Percentiles rank a stretch among this genome's conserved stretches.
These are phyloP conservation scores for Coniochaeta sp. DNA, from an alignment of 2,329 filamentous ascomycete genomes.

Conservation along the genomic window DNA sequence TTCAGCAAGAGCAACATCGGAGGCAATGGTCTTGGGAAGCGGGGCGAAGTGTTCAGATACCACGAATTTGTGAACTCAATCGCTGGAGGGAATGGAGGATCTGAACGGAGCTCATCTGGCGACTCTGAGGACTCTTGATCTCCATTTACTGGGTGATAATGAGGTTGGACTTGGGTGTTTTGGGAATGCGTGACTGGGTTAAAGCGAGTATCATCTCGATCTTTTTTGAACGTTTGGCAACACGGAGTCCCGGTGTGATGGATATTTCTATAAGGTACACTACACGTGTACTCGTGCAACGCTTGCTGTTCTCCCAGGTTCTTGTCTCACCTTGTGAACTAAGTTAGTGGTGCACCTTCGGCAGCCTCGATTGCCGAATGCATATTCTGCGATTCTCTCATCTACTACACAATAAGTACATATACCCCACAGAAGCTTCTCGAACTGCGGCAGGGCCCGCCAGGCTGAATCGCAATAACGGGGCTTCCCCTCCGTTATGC, in stretches of 20 bases:
- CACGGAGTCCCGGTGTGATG: not conserved
- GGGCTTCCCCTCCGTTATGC: not conserved
- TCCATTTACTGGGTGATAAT: constrained; percentile 5
- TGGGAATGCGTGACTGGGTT: not conserved
- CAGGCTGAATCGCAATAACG: not conserved
- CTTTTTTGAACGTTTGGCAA: not conserved
- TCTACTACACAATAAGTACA: too few species aligned
- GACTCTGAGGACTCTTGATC: constrained; percentile 12
- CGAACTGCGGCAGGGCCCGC: constrained; percentile 22
- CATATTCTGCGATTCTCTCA: too few species aligned
- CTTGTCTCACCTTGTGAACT: not conserved
- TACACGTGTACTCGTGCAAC: too few species aligned
- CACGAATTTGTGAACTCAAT: constrained; percentile 79
- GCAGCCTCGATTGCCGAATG: not conserved
- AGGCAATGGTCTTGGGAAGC: constrained; percentile 46
- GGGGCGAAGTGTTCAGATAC: constrained; percentile 88
- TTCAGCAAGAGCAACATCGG: constrained; percentile 57
- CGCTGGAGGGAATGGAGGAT: constrained; percentile 41
- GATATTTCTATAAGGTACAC: too few species aligned
- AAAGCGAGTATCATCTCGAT: not conserved
- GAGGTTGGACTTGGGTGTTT: not conserved
- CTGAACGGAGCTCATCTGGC: constrained; percentile 18
- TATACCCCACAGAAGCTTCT: constrained; percentile 34
- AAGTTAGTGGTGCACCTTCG: not conserved
- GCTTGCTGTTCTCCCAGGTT: not conserved